Percentiles rank a stretch among this genome's conserved stretches.
These are phyloP conservation scores for Trametes meyenii DNA, from an alignment of 768 basidiomycete genomes.

Conservation along the genomic window DNA sequence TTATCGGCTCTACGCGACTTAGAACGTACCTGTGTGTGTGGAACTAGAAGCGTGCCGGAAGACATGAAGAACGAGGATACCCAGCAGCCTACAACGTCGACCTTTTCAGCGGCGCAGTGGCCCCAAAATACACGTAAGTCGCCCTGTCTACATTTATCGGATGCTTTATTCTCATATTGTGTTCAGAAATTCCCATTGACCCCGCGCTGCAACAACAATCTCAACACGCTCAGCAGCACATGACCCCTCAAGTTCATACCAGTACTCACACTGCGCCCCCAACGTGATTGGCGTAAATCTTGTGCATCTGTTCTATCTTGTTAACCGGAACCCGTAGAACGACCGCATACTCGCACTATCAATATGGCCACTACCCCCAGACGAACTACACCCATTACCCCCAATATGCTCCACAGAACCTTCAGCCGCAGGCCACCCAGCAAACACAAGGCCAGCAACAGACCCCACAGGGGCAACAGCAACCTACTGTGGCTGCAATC, in stretches of 20 bases:
- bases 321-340: constrained; percentile 13
- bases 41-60: neutral
- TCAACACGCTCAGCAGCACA: constrained; percentile 23
- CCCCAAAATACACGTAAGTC: constrained; percentile 39
- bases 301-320: neutral
- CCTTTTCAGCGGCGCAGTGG: constrained; percentile 44
- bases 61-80: constrained; percentile 49
- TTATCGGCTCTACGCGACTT: neutral
- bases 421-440: constrained; percentile 27
- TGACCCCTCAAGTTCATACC: constrained; percentile 20
- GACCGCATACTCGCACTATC: constrained; percentile 39
- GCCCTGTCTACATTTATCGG: too few species aligned
- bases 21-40: too few species aligned
- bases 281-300: constrained; percentile 18
- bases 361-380: constrained; percentile 43
- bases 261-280: constrained; percentile 1
- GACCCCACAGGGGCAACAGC: constrained; percentile 9
- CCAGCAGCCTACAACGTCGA: constrained; percentile 32
- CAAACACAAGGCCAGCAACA: constrained; percentile 23
- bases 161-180: neutral
- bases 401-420: constrained; percentile 35
- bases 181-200: constrained; percentile 63
- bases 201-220: constrained; percentile 54
- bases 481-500: constrained; percentile 7
- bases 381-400: constrained; percentile 50